These are phyloP conservation scores for Diatrype stigma DNA, from an alignment of 2,329 filamentous ascomycete species.

Conservation along the genomic window DNA sequence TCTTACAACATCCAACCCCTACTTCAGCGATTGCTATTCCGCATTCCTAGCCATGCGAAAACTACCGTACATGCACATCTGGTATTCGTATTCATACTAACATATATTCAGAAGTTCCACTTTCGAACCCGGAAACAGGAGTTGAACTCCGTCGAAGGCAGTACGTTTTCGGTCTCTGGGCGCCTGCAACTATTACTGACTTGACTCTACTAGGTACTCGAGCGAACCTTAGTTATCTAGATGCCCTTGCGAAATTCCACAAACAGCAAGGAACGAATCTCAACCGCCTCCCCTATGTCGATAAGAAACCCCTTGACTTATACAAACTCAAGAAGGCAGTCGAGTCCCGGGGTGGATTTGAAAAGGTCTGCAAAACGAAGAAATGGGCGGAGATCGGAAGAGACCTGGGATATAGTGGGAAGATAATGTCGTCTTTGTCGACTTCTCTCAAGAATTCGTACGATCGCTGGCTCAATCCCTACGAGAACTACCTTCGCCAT, in stretches of 20 bases:
- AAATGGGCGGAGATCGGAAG: slow-evolving; percentile 99
- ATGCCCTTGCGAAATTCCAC: slow-evolving; percentile 93
- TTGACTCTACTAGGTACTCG: slow-evolving; percentile 63
- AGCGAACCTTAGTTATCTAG: slow-evolving; percentile 92
- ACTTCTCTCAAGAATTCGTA: slow-evolving; percentile 98
- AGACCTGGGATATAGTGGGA: slow-evolving; percentile 94
- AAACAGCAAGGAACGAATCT: slow-evolving; percentile 93
- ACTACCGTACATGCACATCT: background rate
- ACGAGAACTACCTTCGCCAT: slow-evolving; percentile 87
- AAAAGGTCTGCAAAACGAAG: slow-evolving; percentile 93
- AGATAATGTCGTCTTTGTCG: slow-evolving; percentile 98
- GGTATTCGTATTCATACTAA: slow-evolving; percentile 7
- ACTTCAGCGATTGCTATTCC: background rate
- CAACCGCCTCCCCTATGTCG: slow-evolving; percentile 90
- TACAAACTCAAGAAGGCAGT: slow-evolving; percentile 97
- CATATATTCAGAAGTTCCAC: slow-evolving; percentile 71
- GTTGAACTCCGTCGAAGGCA: slow-evolving; percentile 96
- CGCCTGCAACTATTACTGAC: slow-evolving; percentile 4
- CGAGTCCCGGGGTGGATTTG: slow-evolving; percentile 89
- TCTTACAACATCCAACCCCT: background rate
- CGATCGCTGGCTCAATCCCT: slow-evolving; percentile 93
- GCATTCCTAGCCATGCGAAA: background rate
- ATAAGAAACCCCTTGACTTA: slow-evolving; percentile 93
- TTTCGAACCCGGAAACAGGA: slow-evolving; percentile 96
- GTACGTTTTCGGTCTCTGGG: slow-evolving; percentile 49